phyloP scores from a whole-genome alignment of 306 rosid species.

The Gynostemma pentaphyllum region DNA sequence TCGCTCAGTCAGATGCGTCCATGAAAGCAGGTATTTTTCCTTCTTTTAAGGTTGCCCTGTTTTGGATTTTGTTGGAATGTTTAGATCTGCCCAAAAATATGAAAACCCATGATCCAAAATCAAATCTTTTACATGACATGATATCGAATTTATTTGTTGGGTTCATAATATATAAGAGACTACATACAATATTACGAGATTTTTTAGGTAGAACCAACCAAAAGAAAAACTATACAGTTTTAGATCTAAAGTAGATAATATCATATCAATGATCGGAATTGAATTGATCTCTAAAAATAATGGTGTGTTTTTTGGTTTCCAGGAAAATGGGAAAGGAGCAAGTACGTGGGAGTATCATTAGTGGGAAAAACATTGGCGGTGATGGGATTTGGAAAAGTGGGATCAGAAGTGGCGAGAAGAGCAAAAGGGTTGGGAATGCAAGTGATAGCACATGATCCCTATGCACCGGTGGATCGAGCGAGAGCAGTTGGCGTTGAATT shows the following conservation, averaged over 20 bases:
- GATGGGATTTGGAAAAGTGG: conserved; percentile 92
- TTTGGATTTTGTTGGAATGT: background rate
- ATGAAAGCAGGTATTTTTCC: conserved; percentile 47
- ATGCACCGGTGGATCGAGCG: conserved; percentile 80
- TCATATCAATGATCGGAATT: too few relatives aligned
- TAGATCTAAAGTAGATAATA: too few relatives aligned
- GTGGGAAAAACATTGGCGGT: conserved; percentile 87
- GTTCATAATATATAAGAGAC: background rate
- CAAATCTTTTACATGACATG: background rate
- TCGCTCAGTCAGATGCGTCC: conserved; percentile 84
- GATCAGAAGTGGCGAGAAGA: conserved; percentile 82
- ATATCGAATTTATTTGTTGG: background rate
- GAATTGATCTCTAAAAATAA: too few relatives aligned
- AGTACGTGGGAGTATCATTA: conserved; percentile 83
- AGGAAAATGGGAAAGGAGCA: conserved; percentile 85
- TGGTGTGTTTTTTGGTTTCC: too few relatives aligned
- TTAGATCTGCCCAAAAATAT: background rate
- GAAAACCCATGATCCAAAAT: background rate
- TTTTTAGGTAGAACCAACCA: too few relatives aligned
- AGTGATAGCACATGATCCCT: conserved; percentile 88
- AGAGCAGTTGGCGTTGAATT: conserved; percentile 84
- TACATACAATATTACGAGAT: too few relatives aligned
- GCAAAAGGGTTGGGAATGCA: conserved; percentile 88
- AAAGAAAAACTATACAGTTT: too few relatives aligned
- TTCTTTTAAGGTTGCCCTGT: background rate